phyloP scores from a whole-genome alignment of 2,329 filamentous ascomycete genomes.

The Fusarium sp. region DNA sequence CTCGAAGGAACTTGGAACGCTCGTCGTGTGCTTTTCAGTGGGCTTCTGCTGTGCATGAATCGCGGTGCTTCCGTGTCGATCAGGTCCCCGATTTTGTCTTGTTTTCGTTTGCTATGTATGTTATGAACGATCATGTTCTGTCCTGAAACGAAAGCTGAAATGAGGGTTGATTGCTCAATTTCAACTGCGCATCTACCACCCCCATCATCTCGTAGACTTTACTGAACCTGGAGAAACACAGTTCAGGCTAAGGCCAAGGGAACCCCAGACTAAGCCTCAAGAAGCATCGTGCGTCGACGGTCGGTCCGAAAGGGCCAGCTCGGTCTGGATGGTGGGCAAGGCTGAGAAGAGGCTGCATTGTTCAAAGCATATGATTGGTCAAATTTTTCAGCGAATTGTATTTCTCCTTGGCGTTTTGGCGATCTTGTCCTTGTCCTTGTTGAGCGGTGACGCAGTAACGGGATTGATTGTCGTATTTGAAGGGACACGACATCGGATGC shows the following conservation, averaged over 20 bases:
- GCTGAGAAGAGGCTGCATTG: constrained; percentile 33
- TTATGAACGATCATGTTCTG: neutral
- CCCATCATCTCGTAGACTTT: constrained; percentile 18
- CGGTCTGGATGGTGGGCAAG: constrained; percentile 27
- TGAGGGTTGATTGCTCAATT: constrained; percentile 25
- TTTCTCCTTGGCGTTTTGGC: constrained; percentile 1
- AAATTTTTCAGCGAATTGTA: neutral
- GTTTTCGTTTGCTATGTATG: neutral
- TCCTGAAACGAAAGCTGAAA: neutral
- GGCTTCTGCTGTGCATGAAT: constrained; percentile 32
- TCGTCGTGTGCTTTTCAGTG: constrained; percentile 39
- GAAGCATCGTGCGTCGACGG: constrained; percentile 15
- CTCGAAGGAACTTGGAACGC: constrained; percentile 42
- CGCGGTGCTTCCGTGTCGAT: constrained; percentile 23
- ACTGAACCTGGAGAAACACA: constrained; percentile 46
- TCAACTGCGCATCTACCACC: constrained; percentile 23
- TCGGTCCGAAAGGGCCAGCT: constrained; percentile 50
- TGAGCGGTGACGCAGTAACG: constrained; percentile 13
- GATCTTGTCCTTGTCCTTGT: constrained; percentile 7
- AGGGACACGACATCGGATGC: neutral
- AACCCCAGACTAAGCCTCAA: constrained; percentile 42
- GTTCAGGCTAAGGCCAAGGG: constrained; percentile 12
- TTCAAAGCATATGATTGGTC: constrained; percentile 2
- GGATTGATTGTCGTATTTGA: constrained; percentile 2
- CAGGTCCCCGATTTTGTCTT: neutral